Evolutionary conservation across 2,329 filamentous ascomycete species (phyloP).

Genomic region (Chrysosphaeria jannelii): DNA sequence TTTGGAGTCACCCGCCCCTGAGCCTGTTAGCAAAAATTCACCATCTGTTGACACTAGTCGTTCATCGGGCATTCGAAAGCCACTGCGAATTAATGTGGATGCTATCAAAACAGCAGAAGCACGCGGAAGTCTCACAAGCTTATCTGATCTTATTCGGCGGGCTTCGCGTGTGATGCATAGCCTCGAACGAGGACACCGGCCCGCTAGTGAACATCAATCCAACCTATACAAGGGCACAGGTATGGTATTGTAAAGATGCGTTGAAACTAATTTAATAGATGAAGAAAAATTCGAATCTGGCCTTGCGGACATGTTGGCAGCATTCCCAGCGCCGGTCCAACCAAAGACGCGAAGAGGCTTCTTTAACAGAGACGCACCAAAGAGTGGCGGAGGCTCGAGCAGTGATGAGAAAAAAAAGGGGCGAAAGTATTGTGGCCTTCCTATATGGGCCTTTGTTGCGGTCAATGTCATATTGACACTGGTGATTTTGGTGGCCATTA

Average conservation of each 20-base stretch:
- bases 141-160: slow-evolving; percentile 69
- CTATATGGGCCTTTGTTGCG: slow-evolving; percentile 46
- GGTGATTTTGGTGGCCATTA: slow-evolving; percentile 49
- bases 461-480: slow-evolving; percentile 32
- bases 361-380: no score
- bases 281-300: slow-evolving; percentile 19
- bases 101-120: slow-evolving; percentile 55
- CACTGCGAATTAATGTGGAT: slow-evolving; percentile 53
- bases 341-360: no score
- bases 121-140: slow-evolving; percentile 67
- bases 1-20: no score
- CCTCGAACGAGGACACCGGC: slow-evolving; percentile 50
- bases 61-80: slow-evolving; percentile 26
- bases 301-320: slow-evolving; percentile 32
- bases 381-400: no score
- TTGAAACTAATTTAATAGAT: slow-evolving; percentile 7
- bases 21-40: slow-evolving; percentile 7
- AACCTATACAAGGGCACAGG: background rate
- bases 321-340: slow-evolving; percentile 31
- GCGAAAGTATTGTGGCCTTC: slow-evolving; percentile 36
- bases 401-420: no score
- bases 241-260: no score
- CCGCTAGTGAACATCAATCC: no score
- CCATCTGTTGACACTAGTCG: no score
- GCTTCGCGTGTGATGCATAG: slow-evolving; percentile 68